Base-by-base conservation (phyloP, 176 grass and related monocot genomes). In the Canna indica region DNA sequence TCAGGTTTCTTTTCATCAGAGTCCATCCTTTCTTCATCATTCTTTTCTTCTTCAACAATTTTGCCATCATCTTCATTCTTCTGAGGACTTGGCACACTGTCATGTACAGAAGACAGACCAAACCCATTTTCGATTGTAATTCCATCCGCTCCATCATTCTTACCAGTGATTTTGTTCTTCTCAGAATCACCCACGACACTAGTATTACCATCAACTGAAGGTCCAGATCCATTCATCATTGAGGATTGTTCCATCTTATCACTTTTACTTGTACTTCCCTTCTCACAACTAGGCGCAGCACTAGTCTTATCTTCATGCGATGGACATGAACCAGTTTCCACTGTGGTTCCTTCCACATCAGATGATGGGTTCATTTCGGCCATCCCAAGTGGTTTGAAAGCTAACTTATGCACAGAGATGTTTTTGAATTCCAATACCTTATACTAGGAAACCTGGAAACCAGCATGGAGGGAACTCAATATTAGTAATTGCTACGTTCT, bases 161-260 rank as follows among this genome's bases (percentile, higher is more conserved):
- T 30, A 16, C 39, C 68, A 71, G 69, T 33, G 67, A 26, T 73
- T 20, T 16, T 11, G 36, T 78, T 76, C 4, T 83, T 85, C 2
- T 58, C 57, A 75, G 54, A 13, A 65, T 52, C 39, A 28, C 64
- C 67, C 53, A 71, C 65, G 15, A 69, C 77, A 36, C 38, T 59
- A 63, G 81, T 54, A 69, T 71, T 53, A 82, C 47, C 53, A 27
- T 44, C 57, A 22, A 58, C 57, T 27, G 32, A 56, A 2, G 73
- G 52, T 44, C 46, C 59, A 74, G 47, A 80, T 62, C 83, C 87
- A 75, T 90, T 90, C n/a, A 33, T 76, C 8, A 80, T 31, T 29
- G 56, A 29, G 64, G 28, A 74, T 1, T 77, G 68, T 38, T 85
- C 87, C 83, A 86, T 39, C 16, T 54, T 50, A 7, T 68, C 68